Percentiles rank a stretch among this genome's conserved stretches.
Conservation (phyloP, 108 stramenopile genomes). For the Stephanodiscus minutulus region DNA sequence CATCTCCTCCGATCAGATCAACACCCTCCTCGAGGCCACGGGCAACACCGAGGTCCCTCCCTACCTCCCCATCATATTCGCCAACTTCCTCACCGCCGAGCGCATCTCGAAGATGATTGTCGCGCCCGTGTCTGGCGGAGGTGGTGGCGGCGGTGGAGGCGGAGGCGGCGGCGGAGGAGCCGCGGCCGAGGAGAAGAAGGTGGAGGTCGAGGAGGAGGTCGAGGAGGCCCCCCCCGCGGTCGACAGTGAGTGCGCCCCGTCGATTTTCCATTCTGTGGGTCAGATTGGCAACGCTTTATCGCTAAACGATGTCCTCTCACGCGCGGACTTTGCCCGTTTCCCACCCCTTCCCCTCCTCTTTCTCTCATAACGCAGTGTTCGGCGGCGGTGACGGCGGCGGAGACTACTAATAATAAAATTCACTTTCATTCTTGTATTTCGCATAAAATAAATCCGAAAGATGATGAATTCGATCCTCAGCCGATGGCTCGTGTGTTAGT, state of each 20-base stretch:
- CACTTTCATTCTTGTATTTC: background rate
- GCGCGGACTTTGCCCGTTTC: too few species aligned
- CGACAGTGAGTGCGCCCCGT: constrained; percentile 55
- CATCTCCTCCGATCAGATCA: constrained; percentile 89
- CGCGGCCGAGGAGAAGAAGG: constrained; percentile 62
- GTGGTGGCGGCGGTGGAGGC: constrained; percentile 80
- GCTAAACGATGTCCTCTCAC: background rate
- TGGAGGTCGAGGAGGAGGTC: constrained; percentile 73
- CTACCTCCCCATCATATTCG: constrained; percentile 95
- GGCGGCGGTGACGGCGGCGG: background rate
- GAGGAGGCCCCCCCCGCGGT: constrained; percentile 80
- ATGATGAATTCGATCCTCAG: background rate
- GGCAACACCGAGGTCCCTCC: constrained; percentile 93
- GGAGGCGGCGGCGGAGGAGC: constrained; percentile 76
- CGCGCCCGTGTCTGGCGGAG: constrained; percentile 67
- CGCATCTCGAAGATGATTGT: constrained; percentile 87
- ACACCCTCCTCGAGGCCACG: constrained; percentile 86
- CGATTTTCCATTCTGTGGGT: too few species aligned
- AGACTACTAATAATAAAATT: background rate
- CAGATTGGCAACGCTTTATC: too few species aligned
- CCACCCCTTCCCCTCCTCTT: background rate
- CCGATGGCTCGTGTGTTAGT: too few species aligned
- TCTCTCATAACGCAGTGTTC: background rate
- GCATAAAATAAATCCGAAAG: background rate
- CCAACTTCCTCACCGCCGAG: constrained; percentile 82